A percentile compares a stretch with the other conserved stretches of the same genome.
Evolutionary conservation across 495 filamentous ascomycete genomes (phyloP).

Genomic region (Melanomma pulvis-pyrius): DNA sequence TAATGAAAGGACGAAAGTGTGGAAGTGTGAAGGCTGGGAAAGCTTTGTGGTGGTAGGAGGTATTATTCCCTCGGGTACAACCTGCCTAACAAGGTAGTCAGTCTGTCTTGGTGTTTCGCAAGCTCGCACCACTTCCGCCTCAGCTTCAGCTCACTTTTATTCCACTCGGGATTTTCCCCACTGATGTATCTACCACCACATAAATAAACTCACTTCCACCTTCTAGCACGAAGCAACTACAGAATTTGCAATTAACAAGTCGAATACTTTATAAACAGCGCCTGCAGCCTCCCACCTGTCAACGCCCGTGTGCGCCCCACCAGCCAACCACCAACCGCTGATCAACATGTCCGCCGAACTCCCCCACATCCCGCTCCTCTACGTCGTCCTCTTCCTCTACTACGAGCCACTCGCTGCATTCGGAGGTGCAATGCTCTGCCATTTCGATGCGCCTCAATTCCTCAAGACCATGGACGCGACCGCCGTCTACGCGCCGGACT

Average conservation of each 20-base stretch:
- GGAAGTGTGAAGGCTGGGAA: too few relatives aligned
- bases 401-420: conserved; percentile 43
- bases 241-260: too few relatives aligned
- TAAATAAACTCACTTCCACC: too few relatives aligned
- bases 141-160: not conserved
- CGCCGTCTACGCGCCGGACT: conserved; percentile 23
- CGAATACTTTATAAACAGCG: too few relatives aligned
- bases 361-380: conserved; percentile 38
- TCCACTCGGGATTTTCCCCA: not conserved
- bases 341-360: conserved; percentile 2
- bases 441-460: conserved; percentile 33
- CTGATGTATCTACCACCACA: not conserved
- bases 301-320: not conserved
- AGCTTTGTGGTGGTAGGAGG: too few relatives aligned
- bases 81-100: not conserved
- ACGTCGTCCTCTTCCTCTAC: conserved; percentile 45
- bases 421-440: conserved; percentile 36
- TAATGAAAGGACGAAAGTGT: too few relatives aligned
- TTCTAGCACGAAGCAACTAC: too few relatives aligned
- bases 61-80: not conserved
- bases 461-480: conserved; percentile 37
- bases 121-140: not conserved
- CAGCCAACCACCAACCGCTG: not conserved
- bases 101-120: not conserved
- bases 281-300: too few relatives aligned